Evolutionary conservation across 2,329 filamentous ascomycete species (phyloP).

Genomic region (Fusarium papillatum): DNA sequence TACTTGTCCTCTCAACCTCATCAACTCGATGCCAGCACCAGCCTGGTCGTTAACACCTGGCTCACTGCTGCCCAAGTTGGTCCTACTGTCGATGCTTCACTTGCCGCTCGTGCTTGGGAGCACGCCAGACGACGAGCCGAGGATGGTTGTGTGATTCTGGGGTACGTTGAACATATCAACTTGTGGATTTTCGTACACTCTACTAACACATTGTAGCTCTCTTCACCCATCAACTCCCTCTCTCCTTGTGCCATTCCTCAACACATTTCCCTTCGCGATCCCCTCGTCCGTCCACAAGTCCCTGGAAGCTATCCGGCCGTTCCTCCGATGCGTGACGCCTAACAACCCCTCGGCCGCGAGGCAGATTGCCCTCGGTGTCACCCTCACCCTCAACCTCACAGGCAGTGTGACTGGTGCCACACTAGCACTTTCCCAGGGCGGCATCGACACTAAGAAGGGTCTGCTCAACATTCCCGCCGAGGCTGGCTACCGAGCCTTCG

Average conservation of each 20-base stretch:
- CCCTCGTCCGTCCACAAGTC: constrained; percentile 83
- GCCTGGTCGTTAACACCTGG: constrained; percentile 96
- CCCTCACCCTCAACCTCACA: constrained; percentile 83
- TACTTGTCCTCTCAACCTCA: constrained; percentile 89
- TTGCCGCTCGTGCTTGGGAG: constrained; percentile 92
- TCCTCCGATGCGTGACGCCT: constrained; percentile 89
- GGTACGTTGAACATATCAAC: constrained; percentile 67
- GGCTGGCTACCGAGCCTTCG: constrained; percentile 90
- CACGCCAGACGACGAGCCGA: constrained; percentile 95
- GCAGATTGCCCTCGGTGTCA: constrained; percentile 84
- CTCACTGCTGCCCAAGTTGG: constrained; percentile 82
- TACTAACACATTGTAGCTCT: constrained; percentile 69
- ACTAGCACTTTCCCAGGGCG: constrained; percentile 85
- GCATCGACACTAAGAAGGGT: constrained; percentile 86
- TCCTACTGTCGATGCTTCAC: constrained; percentile 81
- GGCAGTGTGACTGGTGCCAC: constrained; percentile 84
- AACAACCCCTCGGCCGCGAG: constrained; percentile 88
- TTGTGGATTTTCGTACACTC: not conserved
- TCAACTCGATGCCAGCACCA: constrained; percentile 89
- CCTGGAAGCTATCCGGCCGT: constrained; percentile 86
- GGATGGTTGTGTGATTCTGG: constrained; percentile 92
- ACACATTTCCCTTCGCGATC: constrained; percentile 83
- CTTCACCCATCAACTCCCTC: constrained; percentile 92
- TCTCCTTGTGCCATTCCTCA: constrained; percentile 84
- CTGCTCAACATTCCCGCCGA: constrained; percentile 85